Evolutionary conservation across 345 rosid species (phyloP).

Genomic region (Populus davidiana): DNA sequence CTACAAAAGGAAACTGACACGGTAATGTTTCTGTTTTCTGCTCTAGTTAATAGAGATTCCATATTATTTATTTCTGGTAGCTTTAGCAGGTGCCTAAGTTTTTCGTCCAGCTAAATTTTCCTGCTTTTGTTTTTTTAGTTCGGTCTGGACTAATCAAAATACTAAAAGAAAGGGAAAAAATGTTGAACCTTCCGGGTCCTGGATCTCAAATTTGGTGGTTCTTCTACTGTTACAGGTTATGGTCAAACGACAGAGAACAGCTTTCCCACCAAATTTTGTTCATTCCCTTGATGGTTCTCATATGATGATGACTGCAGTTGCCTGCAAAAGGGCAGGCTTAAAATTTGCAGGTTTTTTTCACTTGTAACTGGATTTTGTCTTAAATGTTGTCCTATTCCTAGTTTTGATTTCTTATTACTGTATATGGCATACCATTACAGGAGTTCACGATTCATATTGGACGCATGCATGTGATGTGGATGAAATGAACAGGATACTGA

Average conservation of each 20-base stretch:
- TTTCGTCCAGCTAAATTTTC: neutral
- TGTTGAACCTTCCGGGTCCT: neutral
- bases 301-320: slow-evolving; percentile 99
- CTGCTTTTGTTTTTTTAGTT: neutral
- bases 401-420: slow-evolving; percentile 16
- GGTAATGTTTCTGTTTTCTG: slow-evolving; percentile 38
- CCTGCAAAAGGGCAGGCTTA: slow-evolving; percentile 79
- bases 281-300: slow-evolving; percentile 98
- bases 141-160: neutral
- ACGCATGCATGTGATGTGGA: slow-evolving; percentile 99
- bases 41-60: neutral
- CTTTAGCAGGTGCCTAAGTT: neutral
- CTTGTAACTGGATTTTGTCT: neutral
- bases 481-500: slow-evolving; percentile 66
- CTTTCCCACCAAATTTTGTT: slow-evolving; percentile 97
- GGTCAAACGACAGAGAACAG: slow-evolving; percentile 84
- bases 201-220: neutral
- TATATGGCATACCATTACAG: slow-evolving; percentile 39
- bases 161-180: neutral
- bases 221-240: slow-evolving; percentile 46
- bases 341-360: slow-evolving; percentile 72
- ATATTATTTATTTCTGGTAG: neutral
- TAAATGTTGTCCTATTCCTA: slow-evolving; percentile 9
- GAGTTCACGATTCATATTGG: slow-evolving; percentile 99
- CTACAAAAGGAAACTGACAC: slow-evolving; percentile 81